Conservation (phyloP, 2,329 filamentous ascomycete species). For the Colletotrichum falcatum region DNA sequence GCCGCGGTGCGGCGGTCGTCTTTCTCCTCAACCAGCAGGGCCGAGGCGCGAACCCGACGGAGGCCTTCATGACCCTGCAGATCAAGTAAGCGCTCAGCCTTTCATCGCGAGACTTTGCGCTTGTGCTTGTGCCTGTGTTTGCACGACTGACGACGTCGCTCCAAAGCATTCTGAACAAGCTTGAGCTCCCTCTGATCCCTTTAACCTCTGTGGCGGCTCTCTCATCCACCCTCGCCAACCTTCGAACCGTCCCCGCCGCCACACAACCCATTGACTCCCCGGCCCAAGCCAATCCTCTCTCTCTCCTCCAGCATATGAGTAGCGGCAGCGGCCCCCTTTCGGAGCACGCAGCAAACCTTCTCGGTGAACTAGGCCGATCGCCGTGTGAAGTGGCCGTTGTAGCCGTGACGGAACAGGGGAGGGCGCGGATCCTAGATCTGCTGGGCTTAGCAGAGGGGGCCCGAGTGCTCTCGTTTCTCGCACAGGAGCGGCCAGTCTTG, state of each 20-base stretch:
- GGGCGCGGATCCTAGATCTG: constrained; percentile 43
- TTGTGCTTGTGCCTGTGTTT: background rate
- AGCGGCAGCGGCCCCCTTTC: constrained; percentile 43
- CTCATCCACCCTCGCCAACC: constrained; percentile 52
- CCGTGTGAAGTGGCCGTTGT: constrained; percentile 47
- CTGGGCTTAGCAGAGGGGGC: constrained; percentile 48
- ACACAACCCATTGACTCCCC: constrained; percentile 12
- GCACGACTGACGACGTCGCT: background rate
- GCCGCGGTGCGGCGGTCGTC: constrained; percentile 55
- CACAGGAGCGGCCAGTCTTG: constrained; percentile 36
- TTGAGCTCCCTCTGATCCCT: constrained; percentile 57
- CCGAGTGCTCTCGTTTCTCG: constrained; percentile 49
- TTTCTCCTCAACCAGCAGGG: constrained; percentile 55
- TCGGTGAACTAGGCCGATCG: constrained; percentile 47
- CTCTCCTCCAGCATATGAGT: constrained; percentile 41
- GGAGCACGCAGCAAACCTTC: constrained; percentile 44
- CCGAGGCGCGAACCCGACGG: constrained; percentile 44
- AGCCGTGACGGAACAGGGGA: constrained; percentile 41
- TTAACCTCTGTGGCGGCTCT: constrained; percentile 52
- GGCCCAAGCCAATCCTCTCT: background rate
- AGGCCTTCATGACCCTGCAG: constrained; percentile 57
- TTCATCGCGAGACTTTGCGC: background rate
- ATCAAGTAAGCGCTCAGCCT: constrained; percentile 51
- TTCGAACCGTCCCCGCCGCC: constrained; percentile 49
- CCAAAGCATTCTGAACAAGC: constrained; percentile 51